Evolutionary conservation across 75 land plant species (phyloP).

Genomic region (Larix kaempferi): DNA sequence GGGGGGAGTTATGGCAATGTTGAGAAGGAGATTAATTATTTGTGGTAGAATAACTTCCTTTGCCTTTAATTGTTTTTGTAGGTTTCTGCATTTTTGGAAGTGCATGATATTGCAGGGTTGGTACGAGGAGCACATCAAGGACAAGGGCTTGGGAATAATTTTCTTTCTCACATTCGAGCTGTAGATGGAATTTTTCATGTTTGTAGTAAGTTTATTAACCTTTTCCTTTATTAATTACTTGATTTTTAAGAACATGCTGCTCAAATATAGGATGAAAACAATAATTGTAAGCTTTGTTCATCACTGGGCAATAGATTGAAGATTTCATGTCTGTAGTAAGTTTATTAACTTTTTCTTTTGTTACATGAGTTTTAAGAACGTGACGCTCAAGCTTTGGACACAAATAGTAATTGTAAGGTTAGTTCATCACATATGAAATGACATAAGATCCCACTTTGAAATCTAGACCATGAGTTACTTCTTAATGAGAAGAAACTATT

Average conservation of each 20-base stretch:
- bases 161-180: constrained; percentile 96
- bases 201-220: constrained; percentile 55
- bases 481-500: not conserved
- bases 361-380: too few species aligned
- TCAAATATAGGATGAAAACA: not conserved
- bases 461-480: not conserved
- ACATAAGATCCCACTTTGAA: too few species aligned
- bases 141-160: constrained; percentile 93
- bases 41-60: not conserved
- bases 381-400: not conserved
- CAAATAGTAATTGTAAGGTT: not conserved
- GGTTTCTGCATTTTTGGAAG: constrained; percentile 97
- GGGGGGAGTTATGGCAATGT: too few species aligned
- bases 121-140: constrained; percentile 98
- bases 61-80: constrained; percentile 17
- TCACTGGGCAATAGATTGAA: not conserved
- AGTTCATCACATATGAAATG: not conserved
- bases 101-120: constrained; percentile 98
- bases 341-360: not conserved
- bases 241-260: not conserved
- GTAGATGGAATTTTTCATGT: constrained; percentile 99
- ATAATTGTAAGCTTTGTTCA: not conserved
- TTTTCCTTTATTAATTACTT: not conserved
- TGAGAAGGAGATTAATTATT: not conserved
- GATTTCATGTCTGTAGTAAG: constrained; percentile 74